Evolutionary conservation across 768 basidiomycete genomes (phyloP).

Genomic region (Suillus occidentalis): DNA sequence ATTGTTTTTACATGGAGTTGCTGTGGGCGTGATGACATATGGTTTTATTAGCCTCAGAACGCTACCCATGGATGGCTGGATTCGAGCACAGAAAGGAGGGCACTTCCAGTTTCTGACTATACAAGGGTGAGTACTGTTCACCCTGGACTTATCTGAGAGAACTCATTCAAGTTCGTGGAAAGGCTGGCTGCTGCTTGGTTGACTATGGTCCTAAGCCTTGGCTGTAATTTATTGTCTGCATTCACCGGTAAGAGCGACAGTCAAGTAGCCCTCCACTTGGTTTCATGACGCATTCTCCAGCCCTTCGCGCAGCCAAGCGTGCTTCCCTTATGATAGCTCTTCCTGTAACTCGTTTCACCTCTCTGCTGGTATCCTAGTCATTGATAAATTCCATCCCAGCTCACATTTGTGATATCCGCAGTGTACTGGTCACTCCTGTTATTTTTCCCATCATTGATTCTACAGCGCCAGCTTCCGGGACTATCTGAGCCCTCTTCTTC

Average conservation of each 20-base stretch:
- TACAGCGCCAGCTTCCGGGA: constrained; percentile 26
- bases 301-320: constrained; percentile 49
- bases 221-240: constrained; percentile 42
- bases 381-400: constrained; percentile 22
- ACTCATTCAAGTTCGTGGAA: constrained; percentile 12
- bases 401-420: constrained; percentile 46
- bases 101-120: constrained; percentile 76
- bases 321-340: constrained; percentile 61
- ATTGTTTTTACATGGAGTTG: constrained; percentile 32
- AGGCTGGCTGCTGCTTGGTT: constrained; percentile 40
- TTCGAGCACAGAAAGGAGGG: constrained; percentile 56
- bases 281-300: constrained; percentile 4
- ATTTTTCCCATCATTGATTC: constrained; percentile 56
- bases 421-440: constrained; percentile 73
- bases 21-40: constrained; percentile 36
- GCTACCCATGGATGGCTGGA: constrained; percentile 27
- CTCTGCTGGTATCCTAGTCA: neutral
- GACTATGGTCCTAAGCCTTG: constrained; percentile 41
- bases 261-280: neutral
- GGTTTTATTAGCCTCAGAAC: constrained; percentile 28
- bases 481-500: constrained; percentile 1
- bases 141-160: neutral
- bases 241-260: constrained; percentile 30
- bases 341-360: constrained; percentile 44
- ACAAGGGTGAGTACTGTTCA: constrained; percentile 54